Conservation (phyloP, 495 filamentous ascomycete species). For the Chaetomium cochliodes region DNA sequence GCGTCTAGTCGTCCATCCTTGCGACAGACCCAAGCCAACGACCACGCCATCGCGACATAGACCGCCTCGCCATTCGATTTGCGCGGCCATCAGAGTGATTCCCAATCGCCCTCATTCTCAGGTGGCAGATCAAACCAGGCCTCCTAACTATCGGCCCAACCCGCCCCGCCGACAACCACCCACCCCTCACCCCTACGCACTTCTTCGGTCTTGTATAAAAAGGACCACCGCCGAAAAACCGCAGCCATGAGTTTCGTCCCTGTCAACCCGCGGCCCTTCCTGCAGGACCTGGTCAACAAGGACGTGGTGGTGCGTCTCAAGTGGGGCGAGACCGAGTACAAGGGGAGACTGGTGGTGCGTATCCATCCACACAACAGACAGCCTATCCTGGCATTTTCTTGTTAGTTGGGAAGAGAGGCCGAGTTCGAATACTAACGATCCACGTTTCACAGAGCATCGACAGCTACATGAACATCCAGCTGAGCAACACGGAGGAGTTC, state of each 20-base stretch:
- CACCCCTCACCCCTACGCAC: not conserved
- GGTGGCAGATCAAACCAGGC: not conserved
- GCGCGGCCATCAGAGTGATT: not conserved
- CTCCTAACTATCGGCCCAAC: not conserved
- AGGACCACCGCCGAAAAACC: not conserved
- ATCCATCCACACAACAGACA: not conserved
- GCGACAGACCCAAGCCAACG: not conserved
- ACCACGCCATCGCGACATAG: not conserved
- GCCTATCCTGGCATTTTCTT: no score
- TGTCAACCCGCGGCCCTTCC: constrained; percentile 38
- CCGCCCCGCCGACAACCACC: not conserved
- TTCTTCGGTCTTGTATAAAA: not conserved
- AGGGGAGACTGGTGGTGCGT: constrained; percentile 71
- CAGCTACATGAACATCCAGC: constrained; percentile 98
- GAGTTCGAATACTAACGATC: no score
- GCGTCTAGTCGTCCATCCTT: not conserved
- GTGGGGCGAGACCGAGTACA: constrained; percentile 97
- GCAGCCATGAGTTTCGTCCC: constrained; percentile 36
- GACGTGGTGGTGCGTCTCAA: constrained; percentile 89
- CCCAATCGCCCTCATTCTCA: no score
- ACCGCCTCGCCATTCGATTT: not conserved
- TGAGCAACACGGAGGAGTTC: constrained; percentile 84
- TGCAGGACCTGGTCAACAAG: constrained; percentile 64
- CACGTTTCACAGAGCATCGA: constrained; percentile 57
- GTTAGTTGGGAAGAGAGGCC: no score